A percentile compares a stretch with the other conserved stretches of the same genome.
These are phyloP conservation scores for Neurospora sp. DNA, from an alignment of 495 filamentous ascomycete genomes.

Conservation along the genomic window DNA sequence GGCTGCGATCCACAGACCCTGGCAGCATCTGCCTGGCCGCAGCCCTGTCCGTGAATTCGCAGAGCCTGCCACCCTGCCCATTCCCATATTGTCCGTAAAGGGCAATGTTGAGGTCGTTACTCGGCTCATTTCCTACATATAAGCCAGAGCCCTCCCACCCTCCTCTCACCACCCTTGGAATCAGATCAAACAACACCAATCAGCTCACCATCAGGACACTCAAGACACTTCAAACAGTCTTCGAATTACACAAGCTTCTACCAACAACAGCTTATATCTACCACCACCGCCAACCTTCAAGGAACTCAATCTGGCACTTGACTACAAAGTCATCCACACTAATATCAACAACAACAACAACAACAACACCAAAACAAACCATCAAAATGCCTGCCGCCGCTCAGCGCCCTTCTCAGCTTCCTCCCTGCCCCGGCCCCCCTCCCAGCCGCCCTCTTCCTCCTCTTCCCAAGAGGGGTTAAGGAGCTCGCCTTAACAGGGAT, in stretches of 20 bases:
- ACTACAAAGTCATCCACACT: background rate
- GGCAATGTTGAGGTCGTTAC: constrained; percentile 25
- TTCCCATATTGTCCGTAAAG: constrained; percentile 11
- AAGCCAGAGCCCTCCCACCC: constrained; percentile 29
- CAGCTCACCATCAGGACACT: constrained; percentile 11
- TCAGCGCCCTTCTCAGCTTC: constrained; percentile 59
- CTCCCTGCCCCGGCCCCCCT: constrained; percentile 78
- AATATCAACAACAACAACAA: background rate
- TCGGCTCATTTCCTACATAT: constrained; percentile 22
- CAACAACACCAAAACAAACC: constrained; percentile 10
- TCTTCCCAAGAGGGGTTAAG: constrained; percentile 57
- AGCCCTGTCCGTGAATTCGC: constrained; percentile 22
- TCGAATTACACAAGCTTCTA: background rate
- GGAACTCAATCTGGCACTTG: background rate
- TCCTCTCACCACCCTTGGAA: constrained; percentile 6
- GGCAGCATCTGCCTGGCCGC: constrained; percentile 8
- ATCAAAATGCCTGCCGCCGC: constrained; percentile 50
- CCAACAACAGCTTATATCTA: background rate
- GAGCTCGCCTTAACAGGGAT: background rate
- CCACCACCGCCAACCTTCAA: background rate
- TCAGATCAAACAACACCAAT: constrained; percentile 19
- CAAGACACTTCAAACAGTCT: constrained; percentile 6
- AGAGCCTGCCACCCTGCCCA: constrained; percentile 13
- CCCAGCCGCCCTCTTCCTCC: constrained; percentile 76
- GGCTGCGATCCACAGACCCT: constrained; percentile 14